These are phyloP conservation scores for Cutaneotrichosporon cyanovorans DNA, from an alignment of 1,284 basidiomycete genomes.

Conservation along the genomic window DNA sequence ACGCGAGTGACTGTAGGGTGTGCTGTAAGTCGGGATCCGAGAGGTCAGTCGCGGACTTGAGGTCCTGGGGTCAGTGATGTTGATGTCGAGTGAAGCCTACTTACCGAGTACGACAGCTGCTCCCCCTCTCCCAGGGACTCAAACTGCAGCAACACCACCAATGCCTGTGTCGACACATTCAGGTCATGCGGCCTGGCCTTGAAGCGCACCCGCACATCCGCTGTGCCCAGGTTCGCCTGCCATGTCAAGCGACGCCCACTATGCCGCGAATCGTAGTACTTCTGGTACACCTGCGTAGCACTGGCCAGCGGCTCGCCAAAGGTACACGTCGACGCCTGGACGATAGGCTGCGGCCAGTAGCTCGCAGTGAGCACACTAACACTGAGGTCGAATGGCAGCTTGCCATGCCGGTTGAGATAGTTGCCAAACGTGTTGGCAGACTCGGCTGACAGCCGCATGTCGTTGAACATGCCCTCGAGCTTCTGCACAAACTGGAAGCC, in stretches of 20 bases:
- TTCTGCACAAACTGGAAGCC: constrained; percentile 97
- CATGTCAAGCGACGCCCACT: constrained; percentile 85
- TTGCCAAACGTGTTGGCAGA: constrained; percentile 63
- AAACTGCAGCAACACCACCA: constrained; percentile 84
- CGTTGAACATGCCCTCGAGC: constrained; percentile 98
- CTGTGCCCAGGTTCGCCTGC: constrained; percentile 88
- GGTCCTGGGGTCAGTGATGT: constrained; percentile 45
- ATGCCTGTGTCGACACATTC: constrained; percentile 83
- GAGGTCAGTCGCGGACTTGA: constrained; percentile 59
- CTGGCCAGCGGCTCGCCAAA: constrained; percentile 60
- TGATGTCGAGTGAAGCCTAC: background rate
- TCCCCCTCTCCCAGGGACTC: constrained; percentile 63
- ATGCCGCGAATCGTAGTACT: constrained; percentile 83
- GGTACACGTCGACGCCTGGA: constrained; percentile 54
- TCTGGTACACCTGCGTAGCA: constrained; percentile 70
- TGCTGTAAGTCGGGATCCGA: constrained; percentile 74
- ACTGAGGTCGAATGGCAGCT: constrained; percentile 65
- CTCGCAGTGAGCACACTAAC: constrained; percentile 89
- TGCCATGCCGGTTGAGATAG: constrained; percentile 25
- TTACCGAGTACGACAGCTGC: constrained; percentile 47
- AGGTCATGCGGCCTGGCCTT: constrained; percentile 75
- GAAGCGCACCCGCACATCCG: constrained; percentile 80
- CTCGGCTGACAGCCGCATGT: constrained; percentile 86
- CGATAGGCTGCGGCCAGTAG: constrained; percentile 70
- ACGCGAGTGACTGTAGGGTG: constrained; percentile 90